These are phyloP conservation scores for Datura wrightii DNA, from an alignment of 257 asterid species.

Conservation along the genomic window DNA sequence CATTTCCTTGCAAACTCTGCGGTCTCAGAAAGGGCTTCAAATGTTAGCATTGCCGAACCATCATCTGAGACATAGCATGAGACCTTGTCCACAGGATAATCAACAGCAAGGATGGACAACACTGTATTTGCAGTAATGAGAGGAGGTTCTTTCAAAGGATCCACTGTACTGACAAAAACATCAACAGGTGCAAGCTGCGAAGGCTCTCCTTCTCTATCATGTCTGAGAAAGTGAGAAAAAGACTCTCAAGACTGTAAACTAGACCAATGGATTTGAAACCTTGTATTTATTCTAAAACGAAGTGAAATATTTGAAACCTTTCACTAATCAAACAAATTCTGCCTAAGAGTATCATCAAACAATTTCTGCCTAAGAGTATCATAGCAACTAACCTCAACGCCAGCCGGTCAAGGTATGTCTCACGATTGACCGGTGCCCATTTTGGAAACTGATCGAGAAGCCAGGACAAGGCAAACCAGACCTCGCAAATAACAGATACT, in stretches of 20 bases:
- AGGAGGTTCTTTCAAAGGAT: constrained; percentile 81
- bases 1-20: constrained; percentile 77
- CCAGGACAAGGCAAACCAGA: constrained; percentile 82
- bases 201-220: constrained; percentile 75
- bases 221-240: constrained; percentile 39
- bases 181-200: constrained; percentile 71
- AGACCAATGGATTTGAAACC: not conserved
- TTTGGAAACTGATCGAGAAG: constrained; percentile 77
- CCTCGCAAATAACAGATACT: constrained; percentile 74
- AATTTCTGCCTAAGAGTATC: too few species aligned
- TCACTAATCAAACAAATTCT: constrained; percentile 5
- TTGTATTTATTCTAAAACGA: constrained; percentile 25
- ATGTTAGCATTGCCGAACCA: constrained; percentile 81
- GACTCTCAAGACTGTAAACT: constrained; percentile 8
- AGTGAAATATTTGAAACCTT: constrained; percentile 18
- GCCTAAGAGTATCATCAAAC: not conserved
- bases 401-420: constrained; percentile 74
- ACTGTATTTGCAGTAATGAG: constrained; percentile 75
- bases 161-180: constrained; percentile 80
- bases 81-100: constrained; percentile 74
- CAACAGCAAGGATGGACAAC: constrained; percentile 71
- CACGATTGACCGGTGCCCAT: constrained; percentile 68
- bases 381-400: constrained; percentile 54
- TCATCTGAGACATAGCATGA: constrained; percentile 79
- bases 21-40: constrained; percentile 72